These are phyloP conservation scores for Termitomyces sp. DNA, from an alignment of 768 basidiomycete genomes.

Conservation along the genomic window DNA sequence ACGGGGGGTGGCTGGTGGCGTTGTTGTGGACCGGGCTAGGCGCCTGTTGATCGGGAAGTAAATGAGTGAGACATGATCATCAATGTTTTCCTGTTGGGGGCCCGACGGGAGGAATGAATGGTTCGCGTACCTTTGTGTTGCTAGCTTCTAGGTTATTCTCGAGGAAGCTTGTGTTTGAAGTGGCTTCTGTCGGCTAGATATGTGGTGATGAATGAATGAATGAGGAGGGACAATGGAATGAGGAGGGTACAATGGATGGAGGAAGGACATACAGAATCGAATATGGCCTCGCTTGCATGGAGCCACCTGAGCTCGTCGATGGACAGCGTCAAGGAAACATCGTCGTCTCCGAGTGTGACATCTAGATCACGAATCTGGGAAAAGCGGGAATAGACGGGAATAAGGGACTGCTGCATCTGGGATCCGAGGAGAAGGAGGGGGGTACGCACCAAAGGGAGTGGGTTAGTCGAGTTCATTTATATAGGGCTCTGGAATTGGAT, in stretches of 20 bases:
- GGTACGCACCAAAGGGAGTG: not conserved
- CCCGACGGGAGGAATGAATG: not conserved
- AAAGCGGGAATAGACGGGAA: not conserved
- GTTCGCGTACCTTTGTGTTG: not conserved
- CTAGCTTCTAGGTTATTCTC: not conserved
- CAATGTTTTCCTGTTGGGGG: too few relatives aligned
- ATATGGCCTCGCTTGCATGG: conserved; percentile 27
- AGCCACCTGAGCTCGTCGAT: conserved; percentile 47
- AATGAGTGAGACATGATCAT: too few relatives aligned
- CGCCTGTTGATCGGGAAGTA: not conserved
- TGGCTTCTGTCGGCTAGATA: not conserved
- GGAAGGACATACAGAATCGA: conserved; percentile 7
- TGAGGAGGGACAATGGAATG: too few relatives aligned
- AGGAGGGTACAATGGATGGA: too few relatives aligned
- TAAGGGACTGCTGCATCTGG: conserved; percentile 2
- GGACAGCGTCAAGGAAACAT: conserved; percentile 27
- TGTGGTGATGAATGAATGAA: not conserved
- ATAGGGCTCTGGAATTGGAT: not conserved
- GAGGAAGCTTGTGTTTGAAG: not conserved
- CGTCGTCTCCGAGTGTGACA: conserved; percentile 16
- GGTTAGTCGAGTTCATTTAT: not conserved
- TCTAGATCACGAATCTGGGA: not conserved
- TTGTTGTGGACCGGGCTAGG: not conserved
- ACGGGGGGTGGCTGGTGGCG: too few relatives aligned
- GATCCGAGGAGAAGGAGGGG: not conserved